Percentiles rank a stretch among this genome's conserved stretches.
These are phyloP conservation scores for Ogataea degrootiae DNA, from an alignment of 805 yeast species.

Conservation along the genomic window DNA sequence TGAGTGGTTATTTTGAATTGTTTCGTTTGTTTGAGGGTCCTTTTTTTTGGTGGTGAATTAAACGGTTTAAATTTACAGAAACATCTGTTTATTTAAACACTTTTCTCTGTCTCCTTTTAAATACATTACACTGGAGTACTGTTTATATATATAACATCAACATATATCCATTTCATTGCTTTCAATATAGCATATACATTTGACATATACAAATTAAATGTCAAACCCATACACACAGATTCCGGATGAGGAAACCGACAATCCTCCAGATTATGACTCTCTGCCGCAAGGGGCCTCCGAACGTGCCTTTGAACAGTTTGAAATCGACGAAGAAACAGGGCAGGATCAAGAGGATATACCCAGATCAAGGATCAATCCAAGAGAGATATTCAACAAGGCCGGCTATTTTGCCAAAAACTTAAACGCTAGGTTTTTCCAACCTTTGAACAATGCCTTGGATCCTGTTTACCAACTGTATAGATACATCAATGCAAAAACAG, in stretches of 20 bases:
- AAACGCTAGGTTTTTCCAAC: constrained; percentile 35
- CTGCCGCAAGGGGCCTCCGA: constrained; percentile 2
- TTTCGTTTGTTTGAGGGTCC: too few relatives aligned
- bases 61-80: too few relatives aligned
- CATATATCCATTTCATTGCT: too few relatives aligned
- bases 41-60: too few relatives aligned
- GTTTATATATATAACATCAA: too few relatives aligned
- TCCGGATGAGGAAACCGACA: constrained; percentile 3
- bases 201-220: too few relatives aligned
- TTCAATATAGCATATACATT: too few relatives aligned
- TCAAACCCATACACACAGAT: not conserved
- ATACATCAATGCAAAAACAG: constrained; percentile 42
- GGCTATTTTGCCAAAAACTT: constrained; percentile 35
- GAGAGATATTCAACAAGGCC: constrained; percentile 32
- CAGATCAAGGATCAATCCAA: constrained; percentile 11
- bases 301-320: constrained; percentile 34
- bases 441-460: constrained; percentile 41
- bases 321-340: constrained; percentile 35
- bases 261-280: constrained; percentile 24
- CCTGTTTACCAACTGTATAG: constrained; percentile 48
- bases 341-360: not conserved
- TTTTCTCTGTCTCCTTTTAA: too few relatives aligned
- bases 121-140: too few relatives aligned
- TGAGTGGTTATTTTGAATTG: too few relatives aligned
- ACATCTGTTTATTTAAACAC: too few relatives aligned